Conservation (phyloP, 805 yeast genomes). For the Hyphopichia homilentoma region DNA sequence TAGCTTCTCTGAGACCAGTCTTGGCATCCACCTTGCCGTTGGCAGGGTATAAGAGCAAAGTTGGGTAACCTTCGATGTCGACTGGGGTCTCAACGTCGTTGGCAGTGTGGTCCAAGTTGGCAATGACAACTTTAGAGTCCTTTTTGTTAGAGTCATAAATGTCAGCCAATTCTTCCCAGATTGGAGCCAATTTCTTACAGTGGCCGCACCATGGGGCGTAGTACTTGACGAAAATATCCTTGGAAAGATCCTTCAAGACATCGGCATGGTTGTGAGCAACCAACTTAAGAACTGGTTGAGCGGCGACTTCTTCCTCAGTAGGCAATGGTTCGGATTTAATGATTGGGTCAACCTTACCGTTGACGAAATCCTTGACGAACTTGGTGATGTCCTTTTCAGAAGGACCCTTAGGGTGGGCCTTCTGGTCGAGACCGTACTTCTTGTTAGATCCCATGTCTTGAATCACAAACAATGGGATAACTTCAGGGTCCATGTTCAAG, state of each 20-base stretch:
- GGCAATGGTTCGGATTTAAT: slow-evolving; percentile 88
- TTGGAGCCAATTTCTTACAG: slow-evolving; percentile 88
- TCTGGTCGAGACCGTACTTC: slow-evolving; percentile 78
- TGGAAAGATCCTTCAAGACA: slow-evolving; percentile 50
- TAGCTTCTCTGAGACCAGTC: slow-evolving; percentile 47
- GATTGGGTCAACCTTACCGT: slow-evolving; percentile 65
- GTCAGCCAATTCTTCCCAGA: slow-evolving; percentile 81
- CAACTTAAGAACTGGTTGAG: slow-evolving; percentile 61
- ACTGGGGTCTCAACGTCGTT: slow-evolving; percentile 75
- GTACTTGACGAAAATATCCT: slow-evolving; percentile 82
- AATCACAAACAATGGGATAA: slow-evolving; percentile 82
- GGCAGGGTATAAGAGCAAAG: slow-evolving; percentile 87
- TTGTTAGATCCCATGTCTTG: slow-evolving; percentile 66
- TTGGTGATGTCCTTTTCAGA: slow-evolving; percentile 46
- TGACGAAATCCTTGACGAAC: slow-evolving; percentile 60
- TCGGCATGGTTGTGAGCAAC: slow-evolving; percentile 83
- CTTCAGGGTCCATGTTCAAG: slow-evolving; percentile 77
- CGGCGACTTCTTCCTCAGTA: slow-evolving; percentile 61
- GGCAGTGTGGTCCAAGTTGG: slow-evolving; percentile 83
- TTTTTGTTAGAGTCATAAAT: slow-evolving; percentile 52
- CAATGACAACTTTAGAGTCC: slow-evolving; percentile 59
- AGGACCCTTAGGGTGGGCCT: slow-evolving; percentile 43
- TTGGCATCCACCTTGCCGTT: slow-evolving; percentile 39
- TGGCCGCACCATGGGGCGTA: slow-evolving; percentile 99
- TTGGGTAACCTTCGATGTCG: slow-evolving; percentile 87